Evolutionary conservation across 305 asterid genomes (phyloP).

Genomic region (Vinca major): DNA sequence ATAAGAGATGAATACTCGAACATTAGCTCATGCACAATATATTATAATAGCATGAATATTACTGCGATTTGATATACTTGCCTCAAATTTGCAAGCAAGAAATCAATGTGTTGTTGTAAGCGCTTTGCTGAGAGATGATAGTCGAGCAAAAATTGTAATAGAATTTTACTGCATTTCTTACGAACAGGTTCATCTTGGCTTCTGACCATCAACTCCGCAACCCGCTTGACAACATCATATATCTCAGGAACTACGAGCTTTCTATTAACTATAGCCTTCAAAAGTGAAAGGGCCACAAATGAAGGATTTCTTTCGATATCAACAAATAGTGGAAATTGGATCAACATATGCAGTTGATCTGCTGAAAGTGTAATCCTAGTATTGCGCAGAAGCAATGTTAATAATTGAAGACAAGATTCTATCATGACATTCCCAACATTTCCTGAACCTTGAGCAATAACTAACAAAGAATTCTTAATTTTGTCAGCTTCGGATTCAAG

Average conservation of each 20-base stretch:
- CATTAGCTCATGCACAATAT: slow-evolving; percentile 4
- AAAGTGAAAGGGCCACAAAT: slow-evolving; percentile 63
- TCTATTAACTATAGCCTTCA: slow-evolving; percentile 71
- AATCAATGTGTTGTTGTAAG: slow-evolving; percentile 70
- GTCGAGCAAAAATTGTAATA: slow-evolving; percentile 72
- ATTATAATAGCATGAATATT: not conserved
- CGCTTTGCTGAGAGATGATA: slow-evolving; percentile 68
- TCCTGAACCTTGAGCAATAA: slow-evolving; percentile 65
- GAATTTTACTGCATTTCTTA: slow-evolving; percentile 71
- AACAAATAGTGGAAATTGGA: slow-evolving; percentile 81
- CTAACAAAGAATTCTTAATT: slow-evolving; percentile 65
- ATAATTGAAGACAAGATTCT: slow-evolving; percentile 73
- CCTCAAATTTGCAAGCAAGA: slow-evolving; percentile 67
- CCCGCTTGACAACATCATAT: slow-evolving; percentile 61
- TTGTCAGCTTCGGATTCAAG: slow-evolving; percentile 58
- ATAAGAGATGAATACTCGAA: slow-evolving; percentile 10
- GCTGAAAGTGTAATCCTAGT: slow-evolving; percentile 63
- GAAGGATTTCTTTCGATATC: slow-evolving; percentile 86
- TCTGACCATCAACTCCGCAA: slow-evolving; percentile 77
- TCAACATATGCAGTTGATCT: slow-evolving; percentile 69
- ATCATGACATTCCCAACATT: slow-evolving; percentile 52
- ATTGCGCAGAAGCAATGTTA: slow-evolving; percentile 60
- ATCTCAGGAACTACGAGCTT: slow-evolving; percentile 81
- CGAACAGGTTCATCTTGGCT: slow-evolving; percentile 81
- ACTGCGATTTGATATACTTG: slow-evolving; percentile 21